Base-by-base conservation (phyloP, 768 basidiomycete genomes). In the Antrodiella citrinella region DNA sequence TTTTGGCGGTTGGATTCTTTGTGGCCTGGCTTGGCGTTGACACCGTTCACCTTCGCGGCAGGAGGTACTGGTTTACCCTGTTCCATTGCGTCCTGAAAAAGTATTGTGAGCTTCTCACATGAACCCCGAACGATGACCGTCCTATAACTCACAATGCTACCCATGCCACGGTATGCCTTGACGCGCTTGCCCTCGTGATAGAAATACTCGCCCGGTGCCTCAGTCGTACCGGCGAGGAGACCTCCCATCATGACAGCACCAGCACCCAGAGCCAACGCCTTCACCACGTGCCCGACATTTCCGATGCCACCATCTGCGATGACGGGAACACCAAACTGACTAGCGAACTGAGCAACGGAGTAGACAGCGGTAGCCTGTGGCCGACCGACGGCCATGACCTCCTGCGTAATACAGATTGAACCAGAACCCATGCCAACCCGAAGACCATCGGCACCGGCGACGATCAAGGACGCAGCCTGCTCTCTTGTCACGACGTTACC, bases 221-320 rank as follows among this genome's bases (percentile, higher is more conserved):
- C 95, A 54, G 91, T 84, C 26, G 96, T 98, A 24, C 95, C 95
- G 2, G 96, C 96, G 22, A 99, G 75, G 44, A 98, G 69, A 7
- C 91, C 86, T 42, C 96, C 96, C 96, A 99, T 97, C 96, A 98
- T 98, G 48, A 98, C 93, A 3, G 92, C 94, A 20, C 86, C 84
- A 2, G 95, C 96, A 47, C 96, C 96, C 12, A 98, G 79, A 1
- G 93, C 74, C 44, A 98, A 73, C 3, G 96, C 96, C 72, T 99
- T 99, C 64, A 97, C 92, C 58, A 98, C 87, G 66, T 99, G 96
- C 0, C 95, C 96, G 26, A 98, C 88, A 66, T 98, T 99, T 35
- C 84, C 70, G 57, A 99, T 82, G 25, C 96, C 96, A 48, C 96
- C 96, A 64, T 99, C 96, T 3, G 96, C 95, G 52, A 96, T 86